Conservation (phyloP, 805 yeast genomes). For the Wickerhamiella spandovensis region DNA sequence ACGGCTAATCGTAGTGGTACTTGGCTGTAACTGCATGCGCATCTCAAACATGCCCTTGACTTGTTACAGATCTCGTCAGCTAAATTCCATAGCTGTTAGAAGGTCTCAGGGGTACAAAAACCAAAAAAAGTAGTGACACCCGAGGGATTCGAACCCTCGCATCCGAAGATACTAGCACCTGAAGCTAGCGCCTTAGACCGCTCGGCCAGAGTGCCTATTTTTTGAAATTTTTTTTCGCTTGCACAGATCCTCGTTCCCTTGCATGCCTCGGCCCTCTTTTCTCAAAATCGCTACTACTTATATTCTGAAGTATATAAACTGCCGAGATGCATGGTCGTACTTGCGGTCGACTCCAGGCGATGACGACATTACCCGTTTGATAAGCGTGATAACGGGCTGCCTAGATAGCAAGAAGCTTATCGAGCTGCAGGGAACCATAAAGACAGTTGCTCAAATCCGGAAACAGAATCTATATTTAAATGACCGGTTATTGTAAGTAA, state of each 20-base stretch:
- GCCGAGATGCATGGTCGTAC: too few species aligned
- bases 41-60: background rate
- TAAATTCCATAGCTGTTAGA: too few species aligned
- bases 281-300: too few species aligned
- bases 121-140: conserved; percentile 1
- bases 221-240: background rate
- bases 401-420: background rate
- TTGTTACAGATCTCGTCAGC: too few species aligned
- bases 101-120: too few species aligned
- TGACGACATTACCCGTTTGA: background rate
- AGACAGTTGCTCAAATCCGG: background rate
- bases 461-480: too few species aligned
- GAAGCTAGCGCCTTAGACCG: conserved; percentile 7
- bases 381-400: background rate
- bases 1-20: background rate
- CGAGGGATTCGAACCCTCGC: conserved; percentile 6
- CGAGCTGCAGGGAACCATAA: background rate
- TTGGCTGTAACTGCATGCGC: background rate
- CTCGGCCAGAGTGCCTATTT: conserved; percentile 6
- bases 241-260: background rate
- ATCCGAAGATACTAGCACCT: conserved; percentile 4
- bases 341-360: background rate
- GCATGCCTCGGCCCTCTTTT: too few species aligned
- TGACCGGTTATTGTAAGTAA: too few species aligned
- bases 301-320: too few species aligned